phyloP scores from a whole-genome alignment of 805 yeast genomes.

The Saturnispora sekii region DNA sequence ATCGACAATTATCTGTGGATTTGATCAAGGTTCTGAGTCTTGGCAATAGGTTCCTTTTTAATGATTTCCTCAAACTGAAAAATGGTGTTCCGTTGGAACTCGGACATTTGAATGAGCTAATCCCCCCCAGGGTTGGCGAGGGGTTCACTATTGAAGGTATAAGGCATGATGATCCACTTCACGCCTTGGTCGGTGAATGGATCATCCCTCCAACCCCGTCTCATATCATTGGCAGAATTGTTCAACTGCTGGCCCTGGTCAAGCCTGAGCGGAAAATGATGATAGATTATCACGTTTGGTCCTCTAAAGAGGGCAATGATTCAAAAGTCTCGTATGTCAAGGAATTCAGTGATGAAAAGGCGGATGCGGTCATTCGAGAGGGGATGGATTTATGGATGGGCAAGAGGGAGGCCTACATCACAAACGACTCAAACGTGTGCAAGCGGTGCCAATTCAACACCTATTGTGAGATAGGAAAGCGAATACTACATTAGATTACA shows the following conservation, averaged over 20 bases:
- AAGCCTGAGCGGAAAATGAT: slow-evolving; percentile 33
- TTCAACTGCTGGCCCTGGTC: slow-evolving; percentile 35
- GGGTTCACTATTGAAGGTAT: background rate
- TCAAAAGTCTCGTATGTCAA: slow-evolving; percentile 17
- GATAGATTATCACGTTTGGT: slow-evolving; percentile 15
- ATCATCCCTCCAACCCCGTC: slow-evolving; percentile 43
- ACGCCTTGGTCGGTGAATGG: slow-evolving; percentile 32
- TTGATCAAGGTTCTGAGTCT: slow-evolving; percentile 31
- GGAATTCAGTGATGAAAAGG: slow-evolving; percentile 26
- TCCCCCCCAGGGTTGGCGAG: background rate
- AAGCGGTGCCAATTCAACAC: slow-evolving; percentile 38
- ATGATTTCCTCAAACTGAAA: slow-evolving; percentile 37
- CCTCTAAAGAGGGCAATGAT: no score
- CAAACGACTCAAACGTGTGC: slow-evolving; percentile 36
- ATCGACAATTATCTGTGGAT: slow-evolving; percentile 36
- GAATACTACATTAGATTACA: background rate
- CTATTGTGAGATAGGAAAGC: slow-evolving; percentile 5
- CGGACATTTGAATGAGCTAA: slow-evolving; percentile 21
- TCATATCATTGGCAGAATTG: slow-evolving; percentile 44
- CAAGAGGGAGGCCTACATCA: slow-evolving; percentile 36
- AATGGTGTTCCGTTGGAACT: slow-evolving; percentile 36
- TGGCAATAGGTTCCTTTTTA: slow-evolving; percentile 27
- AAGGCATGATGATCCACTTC: slow-evolving; percentile 1
- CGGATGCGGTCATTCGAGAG: slow-evolving; percentile 24
- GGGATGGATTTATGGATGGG: slow-evolving; percentile 54